Percentiles rank a stretch among this genome's conserved stretches.
phyloP scores from a whole-genome alignment of 805 yeast genomes.

The Suhomyces emberorum region DNA sequence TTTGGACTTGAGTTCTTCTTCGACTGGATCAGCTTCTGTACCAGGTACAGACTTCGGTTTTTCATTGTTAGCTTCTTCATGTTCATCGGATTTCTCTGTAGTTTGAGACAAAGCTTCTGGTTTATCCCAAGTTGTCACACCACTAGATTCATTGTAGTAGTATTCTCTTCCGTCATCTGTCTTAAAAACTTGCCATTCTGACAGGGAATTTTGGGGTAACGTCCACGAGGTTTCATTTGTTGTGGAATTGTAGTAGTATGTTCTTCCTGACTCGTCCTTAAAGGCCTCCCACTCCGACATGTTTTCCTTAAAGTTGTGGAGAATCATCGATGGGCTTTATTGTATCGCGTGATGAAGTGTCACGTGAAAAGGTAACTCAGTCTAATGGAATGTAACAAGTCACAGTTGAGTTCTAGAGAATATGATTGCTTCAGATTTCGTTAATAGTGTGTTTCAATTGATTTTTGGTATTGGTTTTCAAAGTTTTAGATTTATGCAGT shows the following conservation, averaged over 20 bases:
- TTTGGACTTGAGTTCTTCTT: constrained; percentile 18
- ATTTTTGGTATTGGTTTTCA: too few relatives aligned
- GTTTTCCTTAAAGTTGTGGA: too few relatives aligned
- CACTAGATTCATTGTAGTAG: constrained; percentile 63
- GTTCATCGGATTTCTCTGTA: constrained; percentile 3
- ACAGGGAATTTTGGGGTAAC: constrained; percentile 47
- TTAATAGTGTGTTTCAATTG: too few relatives aligned
- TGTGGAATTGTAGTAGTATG: constrained; percentile 64
- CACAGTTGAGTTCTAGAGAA: too few relatives aligned
- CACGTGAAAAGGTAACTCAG: too few relatives aligned
- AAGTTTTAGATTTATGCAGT: too few relatives aligned
- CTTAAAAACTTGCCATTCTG: constrained; percentile 40
- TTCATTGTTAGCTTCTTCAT: constrained; percentile 9
- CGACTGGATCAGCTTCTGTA: constrained; percentile 12
- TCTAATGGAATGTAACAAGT: too few relatives aligned
- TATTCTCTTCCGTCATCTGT: constrained; percentile 60
- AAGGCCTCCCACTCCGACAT: constrained; percentile 58
- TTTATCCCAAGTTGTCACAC: constrained; percentile 77
- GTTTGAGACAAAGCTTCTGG: constrained; percentile 47
- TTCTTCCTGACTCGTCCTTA: constrained; percentile 60
- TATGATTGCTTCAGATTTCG: too few relatives aligned
- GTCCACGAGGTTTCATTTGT: constrained; percentile 81
- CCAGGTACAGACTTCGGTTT: constrained; percentile 9
- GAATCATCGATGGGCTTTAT: too few relatives aligned
- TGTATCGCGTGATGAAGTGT: too few relatives aligned